Evolutionary conservation across 257 asterid genomes (phyloP), one percentile per base, ranked within the genome.

Genomic region (Plantago elongata): DNA sequence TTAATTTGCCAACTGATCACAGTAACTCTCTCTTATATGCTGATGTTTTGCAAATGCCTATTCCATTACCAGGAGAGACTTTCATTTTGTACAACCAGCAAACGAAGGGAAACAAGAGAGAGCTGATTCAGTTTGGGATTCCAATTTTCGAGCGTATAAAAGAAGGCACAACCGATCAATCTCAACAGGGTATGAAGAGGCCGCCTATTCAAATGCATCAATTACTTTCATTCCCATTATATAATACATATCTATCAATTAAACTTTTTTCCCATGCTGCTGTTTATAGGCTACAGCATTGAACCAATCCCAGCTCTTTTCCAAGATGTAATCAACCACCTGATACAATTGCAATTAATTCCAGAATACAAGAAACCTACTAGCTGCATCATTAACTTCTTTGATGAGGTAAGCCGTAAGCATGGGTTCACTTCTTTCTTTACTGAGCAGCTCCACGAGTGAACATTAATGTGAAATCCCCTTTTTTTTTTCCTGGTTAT

Each of bases 61-160:
- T 72, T 68, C 66, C n/a, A n/a, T n/a, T n/a, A n/a, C n/a, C 86
- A 88, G 96, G 89, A 14, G 95, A 85, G 60, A 88, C 96, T n/a
- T 88, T 83, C 65, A 77, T 85, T 59, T 61, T 83, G 52, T 85
- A 85, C 83, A 88, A 88, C 67, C 92, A 83, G 79, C 91, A 79
- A 56, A 43, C 74, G 58, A 88, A 81, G 66, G 92, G 91, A 29
- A 88, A 73, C 80, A 88, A 88, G 79, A 81, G 96, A 71, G 96
- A 88, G 82, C 49, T 83, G 75, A 79, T 88, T 66, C 96, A 85
- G 76, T 79, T 85, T 44, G 96, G 96, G 50, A 81, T 78, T 67
- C 91, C 94, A 55, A 78, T 88, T 70, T 88, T 85, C 46, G 84
- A 84, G 55, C 79, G 83, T 62, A 73, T 88, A 60, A 76, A 82